Evolutionary conservation across 805 yeast genomes (phyloP).

Genomic region (Starmerella tilneyi): DNA sequence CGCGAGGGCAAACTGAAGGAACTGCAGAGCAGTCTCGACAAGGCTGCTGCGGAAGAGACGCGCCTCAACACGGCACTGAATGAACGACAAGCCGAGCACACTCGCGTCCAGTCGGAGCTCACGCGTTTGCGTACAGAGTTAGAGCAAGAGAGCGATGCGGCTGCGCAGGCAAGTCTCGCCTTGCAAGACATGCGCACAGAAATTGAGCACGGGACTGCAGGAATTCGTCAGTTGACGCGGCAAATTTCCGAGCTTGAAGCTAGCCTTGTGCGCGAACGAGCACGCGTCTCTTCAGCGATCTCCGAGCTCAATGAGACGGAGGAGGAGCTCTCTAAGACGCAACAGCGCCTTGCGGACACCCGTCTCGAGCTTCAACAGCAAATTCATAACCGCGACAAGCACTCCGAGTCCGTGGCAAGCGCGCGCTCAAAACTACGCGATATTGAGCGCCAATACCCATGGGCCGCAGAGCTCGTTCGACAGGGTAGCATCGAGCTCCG

Average conservation of each 20-base stretch:
- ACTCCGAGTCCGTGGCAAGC: background rate
- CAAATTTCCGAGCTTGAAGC: constrained; percentile 8
- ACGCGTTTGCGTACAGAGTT: constrained; percentile 15
- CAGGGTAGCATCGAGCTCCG: background rate
- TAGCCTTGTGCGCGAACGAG: constrained; percentile 5
- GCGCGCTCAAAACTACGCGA: constrained; percentile 3
- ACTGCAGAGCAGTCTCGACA: constrained; percentile 33
- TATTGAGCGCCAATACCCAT: constrained; percentile 11
- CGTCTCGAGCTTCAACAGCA: constrained; percentile 17
- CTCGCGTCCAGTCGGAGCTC: constrained; percentile 12
- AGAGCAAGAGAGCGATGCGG: constrained; percentile 33
- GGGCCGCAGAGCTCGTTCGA: constrained; percentile 11
- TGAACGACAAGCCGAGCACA: constrained; percentile 6
- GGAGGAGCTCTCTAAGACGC: background rate
- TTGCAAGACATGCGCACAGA: constrained; percentile 79
- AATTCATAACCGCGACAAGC: constrained; percentile 8
- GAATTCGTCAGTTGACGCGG: background rate
- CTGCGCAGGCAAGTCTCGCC: constrained; percentile 48
- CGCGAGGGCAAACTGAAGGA: constrained; percentile 71
- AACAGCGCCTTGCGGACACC: constrained; percentile 10
- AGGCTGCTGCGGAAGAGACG: constrained; percentile 3
- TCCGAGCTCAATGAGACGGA: constrained; percentile 12
- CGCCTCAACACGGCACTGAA: constrained; percentile 9
- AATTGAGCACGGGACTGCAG: constrained; percentile 35
- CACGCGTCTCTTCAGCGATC: constrained; percentile 4